These are phyloP conservation scores for Cutaneotrichosporon sp. DNA, from an alignment of 1,284 basidiomycete genomes.

Conservation along the genomic window DNA sequence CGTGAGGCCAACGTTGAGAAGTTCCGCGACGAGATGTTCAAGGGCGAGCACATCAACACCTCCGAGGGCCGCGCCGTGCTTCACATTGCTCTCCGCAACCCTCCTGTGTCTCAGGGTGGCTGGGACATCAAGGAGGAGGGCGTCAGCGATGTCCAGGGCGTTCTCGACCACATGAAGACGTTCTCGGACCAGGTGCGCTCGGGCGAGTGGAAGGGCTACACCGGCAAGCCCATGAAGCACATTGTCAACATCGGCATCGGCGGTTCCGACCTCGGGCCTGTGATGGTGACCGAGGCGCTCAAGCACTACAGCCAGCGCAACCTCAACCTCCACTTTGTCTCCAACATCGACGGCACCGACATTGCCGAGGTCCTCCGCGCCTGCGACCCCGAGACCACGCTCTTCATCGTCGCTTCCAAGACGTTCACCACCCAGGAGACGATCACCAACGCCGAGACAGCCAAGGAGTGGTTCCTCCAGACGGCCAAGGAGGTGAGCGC, in stretches of 20 bases:
- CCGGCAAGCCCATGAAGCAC: constrained; percentile 89
- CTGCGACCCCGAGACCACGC: constrained; percentile 88
- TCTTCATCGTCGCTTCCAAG: constrained; percentile 98
- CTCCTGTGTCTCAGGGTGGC: constrained; percentile 59
- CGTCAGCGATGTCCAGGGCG: constrained; percentile 73
- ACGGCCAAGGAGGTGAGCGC: constrained; percentile 68
- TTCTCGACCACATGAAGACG: constrained; percentile 86
- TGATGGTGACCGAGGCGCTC: constrained; percentile 98
- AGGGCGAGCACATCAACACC: constrained; percentile 96
- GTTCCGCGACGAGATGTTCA: constrained; percentile 89
- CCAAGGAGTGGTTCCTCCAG: constrained; percentile 90
- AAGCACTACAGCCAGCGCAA: constrained; percentile 90
- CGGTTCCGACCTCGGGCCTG: constrained; percentile 94
- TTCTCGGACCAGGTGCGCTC: constrained; percentile 84
- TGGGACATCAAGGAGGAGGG: constrained; percentile 74
- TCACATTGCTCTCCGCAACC: constrained; percentile 89
- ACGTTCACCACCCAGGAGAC: constrained; percentile 99
- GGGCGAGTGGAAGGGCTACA: constrained; percentile 94
- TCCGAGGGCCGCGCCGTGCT: constrained; percentile 96
- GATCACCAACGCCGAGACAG: constrained; percentile 95
- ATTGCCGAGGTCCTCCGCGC: constrained; percentile 81
- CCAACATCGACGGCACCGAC: constrained; percentile 98
- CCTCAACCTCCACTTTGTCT: constrained; percentile 85
- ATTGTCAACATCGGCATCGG: constrained; percentile 99
- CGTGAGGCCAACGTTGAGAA: constrained; percentile 84